A percentile compares a stretch with the other conserved stretches of the same genome.
These are phyloP conservation scores for Amanita pallidorosea DNA, from an alignment of 768 basidiomycete species.

Conservation along the genomic window DNA sequence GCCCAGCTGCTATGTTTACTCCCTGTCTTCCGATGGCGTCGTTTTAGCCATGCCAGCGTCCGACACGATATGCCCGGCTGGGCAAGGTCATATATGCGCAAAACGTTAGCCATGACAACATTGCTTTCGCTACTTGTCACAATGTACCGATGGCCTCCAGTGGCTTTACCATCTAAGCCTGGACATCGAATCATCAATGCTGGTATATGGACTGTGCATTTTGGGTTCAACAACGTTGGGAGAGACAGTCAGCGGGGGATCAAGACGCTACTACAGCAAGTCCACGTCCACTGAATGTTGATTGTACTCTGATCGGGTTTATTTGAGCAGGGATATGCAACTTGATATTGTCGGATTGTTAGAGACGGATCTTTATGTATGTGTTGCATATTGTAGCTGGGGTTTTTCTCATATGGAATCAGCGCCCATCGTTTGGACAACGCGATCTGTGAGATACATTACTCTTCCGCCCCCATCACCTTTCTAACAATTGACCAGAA, in stretches of 20 bases:
- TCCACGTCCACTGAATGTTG: not conserved
- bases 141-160: constrained; percentile 39
- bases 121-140: constrained; percentile 42
- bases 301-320: not conserved
- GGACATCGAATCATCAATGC: constrained; percentile 63
- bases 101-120: constrained; percentile 26
- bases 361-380: constrained; percentile 79
- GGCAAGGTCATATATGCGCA: constrained; percentile 19
- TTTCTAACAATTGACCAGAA: constrained; percentile 29
- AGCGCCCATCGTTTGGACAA: constrained; percentile 57
- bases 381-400: constrained; percentile 15
- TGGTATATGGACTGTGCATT: constrained; percentile 90
- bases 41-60: not conserved
- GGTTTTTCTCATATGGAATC: not conserved
- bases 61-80: constrained; percentile 8
- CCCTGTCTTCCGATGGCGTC: constrained; percentile 32
- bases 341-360: constrained; percentile 78
- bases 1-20: constrained; percentile 42
- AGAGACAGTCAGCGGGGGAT: constrained; percentile 64
- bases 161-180: constrained; percentile 45
- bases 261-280: constrained; percentile 18
- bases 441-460: constrained; percentile 54
- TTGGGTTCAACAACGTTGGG: constrained; percentile 69
- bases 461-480: not conserved
- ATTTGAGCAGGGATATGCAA: constrained; percentile 53